These are phyloP conservation scores for Backusella parvicylindrica DNA, from an alignment of 192 early-diverging fungal species.

Conservation along the genomic window DNA sequence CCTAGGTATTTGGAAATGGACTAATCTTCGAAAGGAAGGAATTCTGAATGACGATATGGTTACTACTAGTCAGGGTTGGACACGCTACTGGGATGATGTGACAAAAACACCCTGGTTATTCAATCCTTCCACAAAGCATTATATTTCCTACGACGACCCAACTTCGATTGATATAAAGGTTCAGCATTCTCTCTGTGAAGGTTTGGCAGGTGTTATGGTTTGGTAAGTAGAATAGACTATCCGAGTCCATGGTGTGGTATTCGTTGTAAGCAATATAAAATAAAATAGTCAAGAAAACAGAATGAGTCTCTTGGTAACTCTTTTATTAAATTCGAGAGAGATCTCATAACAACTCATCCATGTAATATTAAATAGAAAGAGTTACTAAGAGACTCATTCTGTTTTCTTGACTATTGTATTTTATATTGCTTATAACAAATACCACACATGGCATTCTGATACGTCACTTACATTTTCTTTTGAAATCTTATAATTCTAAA, in stretches of 20 bases:
- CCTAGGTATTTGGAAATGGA: slow-evolving; percentile 59
- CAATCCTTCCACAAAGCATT: slow-evolving; percentile 55
- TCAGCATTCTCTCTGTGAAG: slow-evolving; percentile 43
- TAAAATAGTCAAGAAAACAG: too few species aligned
- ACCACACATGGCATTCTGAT: too few species aligned
- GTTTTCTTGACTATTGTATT: too few species aligned
- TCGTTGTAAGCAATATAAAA: too few species aligned
- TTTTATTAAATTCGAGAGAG: too few species aligned
- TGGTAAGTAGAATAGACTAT: slow-evolving; percentile 35
- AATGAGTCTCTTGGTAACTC: too few species aligned
- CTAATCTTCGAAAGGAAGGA: slow-evolving; percentile 53
- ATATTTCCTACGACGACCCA: slow-evolving; percentile 79
- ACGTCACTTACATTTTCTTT: not conserved
- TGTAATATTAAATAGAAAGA: too few species aligned
- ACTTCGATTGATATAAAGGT: slow-evolving; percentile 61
- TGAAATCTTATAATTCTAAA: not conserved
- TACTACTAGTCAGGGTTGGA: slow-evolving; percentile 51
- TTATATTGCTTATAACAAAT: too few species aligned
- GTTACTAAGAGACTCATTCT: too few species aligned
- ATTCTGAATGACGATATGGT: slow-evolving; percentile 36
- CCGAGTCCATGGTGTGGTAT: not conserved
- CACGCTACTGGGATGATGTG: slow-evolving; percentile 48
- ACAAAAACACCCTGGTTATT: slow-evolving; percentile 55
- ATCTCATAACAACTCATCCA: too few species aligned
- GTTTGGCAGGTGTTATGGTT: slow-evolving; percentile 65